A percentile compares a stretch with the other conserved stretches of the same genome.
phyloP scores from a whole-genome alignment of 345 rosid species.

The Populus tremula region DNA sequence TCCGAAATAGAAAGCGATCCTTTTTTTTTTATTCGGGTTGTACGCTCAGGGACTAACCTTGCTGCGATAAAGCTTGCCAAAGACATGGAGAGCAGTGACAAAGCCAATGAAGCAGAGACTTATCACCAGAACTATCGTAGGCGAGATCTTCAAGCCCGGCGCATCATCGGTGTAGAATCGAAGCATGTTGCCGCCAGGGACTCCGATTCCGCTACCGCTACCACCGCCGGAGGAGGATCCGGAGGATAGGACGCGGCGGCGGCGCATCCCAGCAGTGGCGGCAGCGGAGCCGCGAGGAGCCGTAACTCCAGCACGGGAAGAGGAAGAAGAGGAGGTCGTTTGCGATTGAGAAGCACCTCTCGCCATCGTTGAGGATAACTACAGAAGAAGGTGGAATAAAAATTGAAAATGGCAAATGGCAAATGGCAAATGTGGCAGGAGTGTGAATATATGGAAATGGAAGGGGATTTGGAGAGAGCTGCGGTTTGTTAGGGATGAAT shows the following conservation, averaged over 20 bases:
- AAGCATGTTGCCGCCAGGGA: slow-evolving; percentile 63
- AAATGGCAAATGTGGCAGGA: no score
- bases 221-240: slow-evolving; percentile 40
- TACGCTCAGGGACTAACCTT: slow-evolving; percentile 46
- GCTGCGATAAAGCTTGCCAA: slow-evolving; percentile 83
- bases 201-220: slow-evolving; percentile 30
- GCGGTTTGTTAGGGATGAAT: no score
- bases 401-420: no score
- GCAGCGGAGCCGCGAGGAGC: slow-evolving; percentile 94
- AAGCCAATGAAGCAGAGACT: slow-evolving; percentile 96
- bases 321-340: slow-evolving; percentile 46
- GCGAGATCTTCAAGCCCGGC: slow-evolving; percentile 89
- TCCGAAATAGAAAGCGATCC: background rate
- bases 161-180: slow-evolving; percentile 95
- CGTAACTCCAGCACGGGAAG: slow-evolving; percentile 61
- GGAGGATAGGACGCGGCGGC: slow-evolving; percentile 57
- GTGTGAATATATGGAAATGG: no score
- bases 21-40: background rate
- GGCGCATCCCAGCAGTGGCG: slow-evolving; percentile 88
- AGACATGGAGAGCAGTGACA: slow-evolving; percentile 89
- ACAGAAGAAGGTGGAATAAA: no score
- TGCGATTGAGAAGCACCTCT: slow-evolving; percentile 87
- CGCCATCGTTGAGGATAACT: slow-evolving; percentile 46
- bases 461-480: no score
- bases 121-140: slow-evolving; percentile 85